phyloP scores from a whole-genome alignment of 75 land plant genomes.

The Larix kaempferi region DNA sequence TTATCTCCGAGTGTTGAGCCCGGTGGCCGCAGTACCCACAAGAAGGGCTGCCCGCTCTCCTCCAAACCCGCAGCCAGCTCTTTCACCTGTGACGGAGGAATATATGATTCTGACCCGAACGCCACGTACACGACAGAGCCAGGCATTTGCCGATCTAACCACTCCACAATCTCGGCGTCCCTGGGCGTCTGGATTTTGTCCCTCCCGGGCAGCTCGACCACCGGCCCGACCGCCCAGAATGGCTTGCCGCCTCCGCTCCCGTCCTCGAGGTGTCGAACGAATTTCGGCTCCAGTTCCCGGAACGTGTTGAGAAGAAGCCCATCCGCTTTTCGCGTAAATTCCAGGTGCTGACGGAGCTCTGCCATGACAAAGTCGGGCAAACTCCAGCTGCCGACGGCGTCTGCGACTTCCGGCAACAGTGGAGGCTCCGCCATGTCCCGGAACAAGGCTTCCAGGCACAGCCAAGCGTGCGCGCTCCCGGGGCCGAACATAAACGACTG shows the following conservation, averaged over 20 bases:
- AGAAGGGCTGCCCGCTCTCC: background rate
- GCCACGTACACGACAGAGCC: background rate
- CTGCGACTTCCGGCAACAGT: too few species aligned
- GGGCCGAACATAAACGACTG: too few species aligned
- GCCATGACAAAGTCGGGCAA: too few species aligned
- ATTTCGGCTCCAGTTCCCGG: too few species aligned
- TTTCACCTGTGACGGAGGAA: background rate
- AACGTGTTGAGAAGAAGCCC: too few species aligned
- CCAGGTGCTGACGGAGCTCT: too few species aligned
- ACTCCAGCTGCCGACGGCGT: too few species aligned
- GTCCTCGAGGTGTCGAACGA: background rate
- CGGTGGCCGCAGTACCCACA: background rate
- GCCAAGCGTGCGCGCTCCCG: too few species aligned
- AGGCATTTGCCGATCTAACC: background rate
- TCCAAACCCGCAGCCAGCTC: background rate
- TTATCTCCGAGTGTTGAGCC: constrained; percentile 44
- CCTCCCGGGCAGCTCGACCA: background rate
- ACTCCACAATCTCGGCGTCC: background rate
- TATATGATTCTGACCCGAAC: background rate
- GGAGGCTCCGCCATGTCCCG: too few species aligned
- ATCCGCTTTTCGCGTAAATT: too few species aligned
- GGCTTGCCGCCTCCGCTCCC: background rate
- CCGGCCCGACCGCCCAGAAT: background rate
- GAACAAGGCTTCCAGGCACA: too few species aligned
- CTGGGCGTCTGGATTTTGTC: background rate